Percentiles rank a stretch among this genome's conserved stretches.
These are phyloP conservation scores for Agaricales sp. DNA, from an alignment of 1,284 basidiomycete genomes.

Conservation along the genomic window DNA sequence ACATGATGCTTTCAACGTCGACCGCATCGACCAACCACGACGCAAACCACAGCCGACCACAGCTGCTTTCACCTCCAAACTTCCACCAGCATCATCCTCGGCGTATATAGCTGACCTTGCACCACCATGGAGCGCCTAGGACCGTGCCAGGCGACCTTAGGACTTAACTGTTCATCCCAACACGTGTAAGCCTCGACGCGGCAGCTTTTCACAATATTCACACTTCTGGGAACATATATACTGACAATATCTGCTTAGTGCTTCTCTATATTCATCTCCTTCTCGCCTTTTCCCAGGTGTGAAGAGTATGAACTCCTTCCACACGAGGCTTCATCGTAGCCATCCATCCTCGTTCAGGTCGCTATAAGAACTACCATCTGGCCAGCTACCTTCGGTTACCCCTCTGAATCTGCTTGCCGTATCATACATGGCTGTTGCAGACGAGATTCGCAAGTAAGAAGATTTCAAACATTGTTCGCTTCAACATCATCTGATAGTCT, in stretches of 20 bases:
- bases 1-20: no score
- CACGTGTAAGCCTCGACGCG: slow-evolving; percentile 1
- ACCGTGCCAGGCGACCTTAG: no score
- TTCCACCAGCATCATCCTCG: no score
- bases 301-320: slow-evolving; percentile 1
- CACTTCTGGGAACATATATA: background rate
- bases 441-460: background rate
- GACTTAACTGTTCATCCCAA: background rate
- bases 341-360: background rate
- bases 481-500: background rate
- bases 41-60: no score
- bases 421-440: background rate
- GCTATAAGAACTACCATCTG: no score
- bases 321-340: background rate
- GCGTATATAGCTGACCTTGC: no score
- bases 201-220: no score
- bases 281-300: no score
- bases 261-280: background rate
- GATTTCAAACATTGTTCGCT: background rate
- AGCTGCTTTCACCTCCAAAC: no score
- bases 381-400: background rate
- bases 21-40: no score
- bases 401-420: background rate
- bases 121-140: no score
- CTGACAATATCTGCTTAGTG: background rate